Base-by-base conservation (phyloP, 371 early-diverging fungal genomes). In the Mortierella sp. region DNA sequence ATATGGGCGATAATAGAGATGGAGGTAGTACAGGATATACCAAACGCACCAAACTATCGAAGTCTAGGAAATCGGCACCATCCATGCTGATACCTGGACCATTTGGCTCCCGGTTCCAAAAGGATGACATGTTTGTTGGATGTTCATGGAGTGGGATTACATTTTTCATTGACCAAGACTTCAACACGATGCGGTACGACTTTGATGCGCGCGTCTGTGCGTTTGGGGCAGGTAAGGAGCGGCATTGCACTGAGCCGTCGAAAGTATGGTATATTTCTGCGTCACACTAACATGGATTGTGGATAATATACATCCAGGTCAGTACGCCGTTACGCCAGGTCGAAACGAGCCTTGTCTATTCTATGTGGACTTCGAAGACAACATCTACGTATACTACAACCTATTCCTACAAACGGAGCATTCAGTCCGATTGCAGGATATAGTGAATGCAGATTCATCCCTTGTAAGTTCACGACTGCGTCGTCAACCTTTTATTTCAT, bases 81-180 rank as follows among this genome's bases (percentile, higher is more conserved):
- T 69, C 77, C 2, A 28, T 76, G 41, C 17, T 76, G 54, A 51
- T 76, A n/a, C 54, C 74, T 1, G 74, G 67, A 17, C 64, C 68
- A 8, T 73, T 60, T 48, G 74, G 74, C 10, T 67, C 74, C 0
- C 43, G 74, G 19, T 67, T 73, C 27, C 77, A 41, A 76, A 64
- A 80, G 7, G 80, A 86, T 25, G 92, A 92, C 51, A 80, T 90
- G n/a, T 85, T 92, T 81, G 92, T 92, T 2, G 90, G 90, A 1
- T 90, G 92, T 61, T 90, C 93, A 4, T 92, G 92, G 92, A 89
- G 91, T 29, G 92, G 92, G 6, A 83, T 87, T 10, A 92, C 92
- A 6, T 92, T 89, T 65, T 82, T 92, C 43, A 89, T 92, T 59
- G 84, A 87, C 40, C 70, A 85, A 79, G 76, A 86, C 39, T 91